Base-by-base conservation (phyloP, 31 red algal genomes). In the Bonnemaisonia californica region DNA sequence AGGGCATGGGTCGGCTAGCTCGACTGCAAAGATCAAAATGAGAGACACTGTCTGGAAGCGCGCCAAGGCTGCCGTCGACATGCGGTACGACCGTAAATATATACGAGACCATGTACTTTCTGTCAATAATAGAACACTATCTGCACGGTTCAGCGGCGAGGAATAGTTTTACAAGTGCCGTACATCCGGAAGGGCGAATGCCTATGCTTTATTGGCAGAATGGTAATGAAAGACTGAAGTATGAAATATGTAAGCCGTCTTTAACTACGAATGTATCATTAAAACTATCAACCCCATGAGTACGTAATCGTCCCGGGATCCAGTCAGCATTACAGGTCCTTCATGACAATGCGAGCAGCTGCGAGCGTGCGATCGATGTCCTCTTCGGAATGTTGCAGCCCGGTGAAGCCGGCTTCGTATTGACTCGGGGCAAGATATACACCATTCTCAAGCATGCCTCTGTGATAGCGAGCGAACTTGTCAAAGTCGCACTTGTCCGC, bases 321-420 rank as follows among this genome's bases (percentile, higher is more conserved):
- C n/a, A n/a, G n/a, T n/a, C n/a, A n/a, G n/a, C n/a, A n/a, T 87
- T 78, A 93, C 21, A 97, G 68, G 37, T 81, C 81, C 36, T 77
- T 80, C 74, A 99, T 82, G 13, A 96, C 97, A 9, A 77, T 76
- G 32, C 91, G 62, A 30, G 94, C 91, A 19, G 91, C 93, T 7
- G 84, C 89, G 2, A 96, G 70, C 36, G 98, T 99, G 30, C 85
- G 62, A 39, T 99, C 98, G 54, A 99, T 92, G 72, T 96, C 98
- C 41, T 91, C 93, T 69, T 96, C 98, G 24, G 91, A 79, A 79
- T 99, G 94, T 79, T 89, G 77, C 38, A 99, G 87, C 55, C 86
- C 62, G 11, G 88, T 96, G 77, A 96, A 99, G 13, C 98, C 94
- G 34, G 98, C 98, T 69, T 99, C 98, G 64, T 95, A 99, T 56